Base-by-base conservation (phyloP, 352 stramenopile species). In the Phytopythium aichiense region DNA sequence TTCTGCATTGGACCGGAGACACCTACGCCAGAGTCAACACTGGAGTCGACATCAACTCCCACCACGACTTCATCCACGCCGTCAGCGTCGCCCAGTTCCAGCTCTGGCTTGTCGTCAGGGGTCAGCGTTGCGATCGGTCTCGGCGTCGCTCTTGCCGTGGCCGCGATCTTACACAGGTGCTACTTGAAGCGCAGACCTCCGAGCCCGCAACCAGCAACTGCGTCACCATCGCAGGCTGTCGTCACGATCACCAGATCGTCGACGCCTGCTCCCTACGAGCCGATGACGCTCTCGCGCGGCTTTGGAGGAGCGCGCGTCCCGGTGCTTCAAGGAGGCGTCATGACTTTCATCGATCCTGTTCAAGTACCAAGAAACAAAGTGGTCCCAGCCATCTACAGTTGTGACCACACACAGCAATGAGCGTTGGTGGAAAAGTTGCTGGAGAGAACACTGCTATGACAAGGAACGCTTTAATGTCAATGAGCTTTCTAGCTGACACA, bases 171-270 rank as follows among this genome's bases (percentile, higher is more conserved):
- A 16, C 20, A 42, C 31, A 13, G 8, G 30, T 15, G 6, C 5
- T 56, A 42, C 31, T 22, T 25, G 1, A 40, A 28, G 7, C 16
- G 4, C 11, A 56, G 40, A 8, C 15, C 23, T 15, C 46, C 11
- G 22, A 33, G 9, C 11, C 46, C 4, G 46, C 2, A 13, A 20
- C 18, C 42, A 12, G 6, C 20, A 25, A 48, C 6, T 48, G 4
- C 42, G 3, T n/a, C 37, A 43, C 37, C 20, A 18, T 7, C 30
- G 28, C 22, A 1, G 25, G 23, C 25, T 15, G 7, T 56, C 6
- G 22, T 55, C 38, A 23, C 50, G 23, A 53, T 0, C 40, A 54
- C 30, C 56, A 61, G 53, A 7, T n/a, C 11, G 12, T 62, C 45
- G 11, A 35, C 23, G 22, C 22, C 38, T n/a, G 7, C 52, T 18